These are phyloP conservation scores for Keqinozyma sinolaborantium DNA, from an alignment of 1,139 yeast genomes.

Conservation along the genomic window DNA sequence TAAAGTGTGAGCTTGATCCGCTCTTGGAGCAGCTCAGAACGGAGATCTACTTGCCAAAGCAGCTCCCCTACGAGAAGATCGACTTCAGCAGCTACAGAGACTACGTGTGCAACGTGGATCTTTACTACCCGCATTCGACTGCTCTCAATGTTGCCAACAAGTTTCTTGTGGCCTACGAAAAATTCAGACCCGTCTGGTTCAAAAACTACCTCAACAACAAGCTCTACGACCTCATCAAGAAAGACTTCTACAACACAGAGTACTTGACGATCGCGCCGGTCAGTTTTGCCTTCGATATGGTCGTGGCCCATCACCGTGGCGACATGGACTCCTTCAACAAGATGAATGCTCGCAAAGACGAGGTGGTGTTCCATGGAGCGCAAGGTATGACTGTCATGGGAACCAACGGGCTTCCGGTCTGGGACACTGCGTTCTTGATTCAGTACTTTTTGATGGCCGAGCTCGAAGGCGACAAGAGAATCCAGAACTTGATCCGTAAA, in stretches of 20 bases:
- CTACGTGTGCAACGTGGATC: conserved; percentile 85
- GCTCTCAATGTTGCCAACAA: conserved; percentile 63
- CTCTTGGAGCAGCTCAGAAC: conserved; percentile 59
- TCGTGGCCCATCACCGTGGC: conserved; percentile 66
- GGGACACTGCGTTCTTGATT: conserved; percentile 93
- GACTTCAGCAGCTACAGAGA: conserved; percentile 72
- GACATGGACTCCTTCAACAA: conserved; percentile 59
- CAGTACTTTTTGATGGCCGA: conserved; percentile 85
- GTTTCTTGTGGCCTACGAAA: conserved; percentile 61
- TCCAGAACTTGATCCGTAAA: conserved; percentile 54
- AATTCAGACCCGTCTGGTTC: conserved; percentile 74
- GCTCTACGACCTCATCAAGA: conserved; percentile 62
- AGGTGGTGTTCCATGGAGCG: conserved; percentile 78
- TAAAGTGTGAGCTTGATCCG: conserved; percentile 60
- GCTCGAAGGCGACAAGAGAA: conserved; percentile 66
- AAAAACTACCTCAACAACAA: conserved; percentile 47
- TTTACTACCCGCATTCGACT: conserved; percentile 87
- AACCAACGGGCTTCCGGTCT: conserved; percentile 94
- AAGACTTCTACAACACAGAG: conserved; percentile 77
- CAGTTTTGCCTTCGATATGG: conserved; percentile 77
- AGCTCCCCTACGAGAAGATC: conserved; percentile 59
- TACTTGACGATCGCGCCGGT: conserved; percentile 92
- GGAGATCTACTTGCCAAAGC: conserved; percentile 63
- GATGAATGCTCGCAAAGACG: conserved; percentile 63
- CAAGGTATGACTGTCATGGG: conserved; percentile 95